phyloP scores from a whole-genome alignment of 768 basidiomycete species.

The Phanerodontia chrysosporium region DNA sequence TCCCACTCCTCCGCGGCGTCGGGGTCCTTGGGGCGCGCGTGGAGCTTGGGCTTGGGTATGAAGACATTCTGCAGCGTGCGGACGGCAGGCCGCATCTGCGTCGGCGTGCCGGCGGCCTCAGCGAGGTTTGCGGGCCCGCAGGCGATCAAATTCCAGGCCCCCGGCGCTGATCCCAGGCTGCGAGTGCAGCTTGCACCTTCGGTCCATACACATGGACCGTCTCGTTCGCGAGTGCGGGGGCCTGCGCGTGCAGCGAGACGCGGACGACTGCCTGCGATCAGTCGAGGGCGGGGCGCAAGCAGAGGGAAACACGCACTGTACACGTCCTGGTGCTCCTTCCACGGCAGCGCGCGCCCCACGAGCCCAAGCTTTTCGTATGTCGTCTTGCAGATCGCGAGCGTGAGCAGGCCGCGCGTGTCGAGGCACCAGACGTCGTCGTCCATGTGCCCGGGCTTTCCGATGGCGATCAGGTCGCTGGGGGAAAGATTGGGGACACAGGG shows the following conservation, averaged over 20 bases:
- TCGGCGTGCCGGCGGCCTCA: neutral
- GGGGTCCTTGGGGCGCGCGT: slow-evolving; percentile 29
- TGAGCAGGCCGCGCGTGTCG: slow-evolving; percentile 57
- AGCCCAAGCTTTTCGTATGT: slow-evolving; percentile 62
- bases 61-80: slow-evolving; percentile 30
- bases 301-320: slow-evolving; percentile 36
- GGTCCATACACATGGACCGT: slow-evolving; percentile 25
- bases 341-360: slow-evolving; percentile 50
- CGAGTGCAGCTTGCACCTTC: slow-evolving; percentile 38
- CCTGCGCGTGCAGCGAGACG: slow-evolving; percentile 36
- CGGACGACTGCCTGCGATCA: slow-evolving; percentile 38
- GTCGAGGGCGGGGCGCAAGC: neutral
- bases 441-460: slow-evolving; percentile 12
- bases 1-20: slow-evolving; percentile 49
- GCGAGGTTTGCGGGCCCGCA: slow-evolving; percentile 17
- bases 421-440: slow-evolving; percentile 66
- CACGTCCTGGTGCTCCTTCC: slow-evolving; percentile 35
- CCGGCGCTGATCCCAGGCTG: slow-evolving; percentile 47
- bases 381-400: slow-evolving; percentile 49
- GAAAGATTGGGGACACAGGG: neutral
- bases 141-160: slow-evolving; percentile 46
- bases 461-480: slow-evolving; percentile 16
- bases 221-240: slow-evolving; percentile 29
- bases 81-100: slow-evolving; percentile 22
- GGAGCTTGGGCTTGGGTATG: slow-evolving; percentile 36